These are phyloP conservation scores for Neopestalotiopsis sp. DNA, from an alignment of 2,329 filamentous ascomycete genomes.

Conservation along the genomic window DNA sequence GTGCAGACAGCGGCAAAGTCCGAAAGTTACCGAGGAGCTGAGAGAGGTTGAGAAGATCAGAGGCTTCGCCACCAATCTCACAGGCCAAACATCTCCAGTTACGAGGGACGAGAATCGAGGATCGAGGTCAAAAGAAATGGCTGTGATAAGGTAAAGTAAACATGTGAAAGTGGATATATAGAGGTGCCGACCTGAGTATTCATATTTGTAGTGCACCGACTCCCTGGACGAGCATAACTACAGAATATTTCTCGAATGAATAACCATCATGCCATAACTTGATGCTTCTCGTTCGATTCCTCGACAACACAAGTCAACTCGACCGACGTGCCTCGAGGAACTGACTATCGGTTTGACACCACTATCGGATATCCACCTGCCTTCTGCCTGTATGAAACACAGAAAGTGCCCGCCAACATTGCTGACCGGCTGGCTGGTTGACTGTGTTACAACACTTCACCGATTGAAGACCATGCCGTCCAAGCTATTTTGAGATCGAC, in stretches of 20 bases:
- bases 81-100: neutral
- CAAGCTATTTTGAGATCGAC: neutral
- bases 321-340: neutral
- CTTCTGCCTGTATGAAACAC: neutral
- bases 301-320: neutral
- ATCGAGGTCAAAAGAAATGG: neutral
- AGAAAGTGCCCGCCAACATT: neutral
- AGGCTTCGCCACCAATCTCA: neutral
- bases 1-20: neutral
- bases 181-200: neutral
- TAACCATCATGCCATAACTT: neutral
- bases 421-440: neutral
- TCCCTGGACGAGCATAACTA: neutral
- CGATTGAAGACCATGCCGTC: neutral
- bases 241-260: neutral
- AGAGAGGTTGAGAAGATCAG: neutral
- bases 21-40: conserved; percentile 8
- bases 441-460: neutral
- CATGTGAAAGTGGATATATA: conserved; percentile 5
- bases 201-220: neutral
- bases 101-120: conserved; percentile 4
- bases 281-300: neutral
- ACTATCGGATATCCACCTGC: neutral
- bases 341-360: neutral
- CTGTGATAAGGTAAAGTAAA: neutral